Evolutionary conservation across 2,329 filamentous ascomycete species (phyloP).

Genomic region (Aaosphaeria pasadenensis): DNA sequence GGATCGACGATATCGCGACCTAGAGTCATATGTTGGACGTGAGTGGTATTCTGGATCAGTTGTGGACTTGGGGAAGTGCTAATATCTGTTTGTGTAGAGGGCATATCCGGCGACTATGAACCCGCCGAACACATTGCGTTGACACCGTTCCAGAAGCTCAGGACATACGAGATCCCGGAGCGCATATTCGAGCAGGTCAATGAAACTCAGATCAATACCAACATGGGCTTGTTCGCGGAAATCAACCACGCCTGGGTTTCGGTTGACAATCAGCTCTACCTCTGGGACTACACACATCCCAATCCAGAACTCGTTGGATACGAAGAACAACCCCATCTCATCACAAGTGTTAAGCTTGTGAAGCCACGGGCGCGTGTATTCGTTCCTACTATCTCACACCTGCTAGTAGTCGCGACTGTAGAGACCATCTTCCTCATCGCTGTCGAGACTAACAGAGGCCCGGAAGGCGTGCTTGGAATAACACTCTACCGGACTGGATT

Average conservation of each 20-base stretch:
- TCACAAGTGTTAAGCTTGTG: constrained; percentile 86
- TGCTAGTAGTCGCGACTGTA: constrained; percentile 85
- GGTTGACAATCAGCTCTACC: constrained; percentile 91
- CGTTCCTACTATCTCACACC: constrained; percentile 76
- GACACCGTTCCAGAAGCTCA: constrained; percentile 84
- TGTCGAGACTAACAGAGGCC: constrained; percentile 63
- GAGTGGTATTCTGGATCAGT: constrained; percentile 43
- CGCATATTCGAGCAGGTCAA: constrained; percentile 92
- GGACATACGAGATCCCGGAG: constrained; percentile 87
- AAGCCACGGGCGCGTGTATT: constrained; percentile 86
- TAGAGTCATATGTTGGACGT: constrained; percentile 89
- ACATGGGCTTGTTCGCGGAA: constrained; percentile 92
- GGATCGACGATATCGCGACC: constrained; percentile 80
- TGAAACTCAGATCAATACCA: constrained; percentile 78
- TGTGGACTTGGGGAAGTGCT: constrained; percentile 1
- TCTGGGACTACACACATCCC: constrained; percentile 97
- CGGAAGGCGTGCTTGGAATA: constrained; percentile 68
- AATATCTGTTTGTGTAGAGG: constrained; percentile 57
- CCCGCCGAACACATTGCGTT: constrained; percentile 66
- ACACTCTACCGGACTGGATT: constrained; percentile 87
- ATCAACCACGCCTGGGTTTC: constrained; percentile 93
- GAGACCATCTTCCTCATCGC: constrained; percentile 85
- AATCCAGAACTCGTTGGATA: constrained; percentile 89
- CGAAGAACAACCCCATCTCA: constrained; percentile 83
- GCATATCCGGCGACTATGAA: constrained; percentile 90